Conservation (phyloP, 768 basidiomycete genomes). For the Lactarius psammicola region DNA sequence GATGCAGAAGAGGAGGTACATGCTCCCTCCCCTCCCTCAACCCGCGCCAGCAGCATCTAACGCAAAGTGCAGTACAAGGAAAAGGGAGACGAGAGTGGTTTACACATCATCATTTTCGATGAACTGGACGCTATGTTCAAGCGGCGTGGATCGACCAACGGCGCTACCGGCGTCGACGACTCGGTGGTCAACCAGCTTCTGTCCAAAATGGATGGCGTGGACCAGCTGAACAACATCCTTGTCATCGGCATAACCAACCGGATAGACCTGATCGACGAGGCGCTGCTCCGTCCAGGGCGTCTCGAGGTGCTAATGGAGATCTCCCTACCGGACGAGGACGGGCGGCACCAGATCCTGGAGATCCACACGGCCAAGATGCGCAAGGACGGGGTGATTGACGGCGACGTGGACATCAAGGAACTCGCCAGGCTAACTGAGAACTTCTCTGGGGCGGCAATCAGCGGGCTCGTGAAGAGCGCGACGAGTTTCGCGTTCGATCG, state of each 20-base stretch:
- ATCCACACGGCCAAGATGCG: constrained; percentile 98
- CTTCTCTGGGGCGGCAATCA: constrained; percentile 96
- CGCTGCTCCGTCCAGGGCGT: constrained; percentile 93
- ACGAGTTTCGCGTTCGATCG: constrained; percentile 99
- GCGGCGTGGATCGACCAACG: constrained; percentile 89
- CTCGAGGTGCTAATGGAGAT: constrained; percentile 99
- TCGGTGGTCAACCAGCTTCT: constrained; percentile 97
- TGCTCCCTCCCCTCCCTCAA: constrained; percentile 2
- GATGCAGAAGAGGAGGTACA: constrained; percentile 95
- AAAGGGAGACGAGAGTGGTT: constrained; percentile 93
- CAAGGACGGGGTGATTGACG: constrained; percentile 83
- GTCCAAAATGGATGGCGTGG: constrained; percentile 99
- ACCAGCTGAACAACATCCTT: constrained; percentile 97
- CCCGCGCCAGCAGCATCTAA: constrained; percentile 6
- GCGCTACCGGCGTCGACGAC: constrained; percentile 94
- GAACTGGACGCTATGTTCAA: constrained; percentile 99
- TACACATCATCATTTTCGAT: constrained; percentile 99
- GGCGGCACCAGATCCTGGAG: constrained; percentile 87
- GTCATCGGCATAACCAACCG: constrained; percentile 99
- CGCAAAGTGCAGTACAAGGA: constrained; percentile 76
- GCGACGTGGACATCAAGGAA: constrained; percentile 78
- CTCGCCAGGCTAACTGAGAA: constrained; percentile 89
- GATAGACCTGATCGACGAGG: constrained; percentile 98
- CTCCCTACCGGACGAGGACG: constrained; percentile 90
- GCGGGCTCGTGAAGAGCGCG: constrained; percentile 95